A percentile compares a stretch with the other conserved stretches of the same genome.
These are phyloP conservation scores for Ceratonia siliqua DNA, from an alignment of 306 rosid genomes.

Conservation along the genomic window DNA sequence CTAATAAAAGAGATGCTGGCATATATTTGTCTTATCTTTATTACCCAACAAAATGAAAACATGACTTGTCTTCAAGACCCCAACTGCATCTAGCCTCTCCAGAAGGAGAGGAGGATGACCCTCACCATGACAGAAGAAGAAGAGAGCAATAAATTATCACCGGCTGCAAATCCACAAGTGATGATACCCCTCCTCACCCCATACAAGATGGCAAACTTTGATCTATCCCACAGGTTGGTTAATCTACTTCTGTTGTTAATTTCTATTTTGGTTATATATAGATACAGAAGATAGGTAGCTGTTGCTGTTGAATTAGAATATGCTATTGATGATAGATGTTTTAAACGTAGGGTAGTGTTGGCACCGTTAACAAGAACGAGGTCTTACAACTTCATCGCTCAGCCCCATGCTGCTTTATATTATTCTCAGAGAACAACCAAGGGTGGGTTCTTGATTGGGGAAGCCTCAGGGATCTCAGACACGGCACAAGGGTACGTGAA, in stretches of 20 bases:
- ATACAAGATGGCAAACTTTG: slow-evolving; percentile 65
- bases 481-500: slow-evolving; percentile 67
- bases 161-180: neutral
- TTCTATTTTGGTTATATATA: too few species aligned
- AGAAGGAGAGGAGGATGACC: neutral
- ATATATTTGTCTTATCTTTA: too few species aligned
- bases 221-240: slow-evolving; percentile 78
- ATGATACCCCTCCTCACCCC: slow-evolving; percentile 59
- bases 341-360: slow-evolving; percentile 35
- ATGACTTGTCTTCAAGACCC: too few species aligned
- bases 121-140: slow-evolving; percentile 18
- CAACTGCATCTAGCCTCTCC: too few species aligned
- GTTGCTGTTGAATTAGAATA: too few species aligned
- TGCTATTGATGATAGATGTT: neutral
- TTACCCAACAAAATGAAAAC: too few species aligned
- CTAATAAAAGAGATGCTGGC: too few species aligned
- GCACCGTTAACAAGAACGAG: slow-evolving; percentile 52
- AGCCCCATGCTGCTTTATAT: slow-evolving; percentile 49
- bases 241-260: neutral
- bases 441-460: slow-evolving; percentile 51
- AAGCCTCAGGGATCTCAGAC: slow-evolving; percentile 52
- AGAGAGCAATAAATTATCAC: slow-evolving; percentile 12
- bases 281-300: neutral
- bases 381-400: slow-evolving; percentile 51
- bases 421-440: slow-evolving; percentile 53